phyloP scores from a whole-genome alignment of 768 basidiomycete genomes.

The Mycena indigotica region DNA sequence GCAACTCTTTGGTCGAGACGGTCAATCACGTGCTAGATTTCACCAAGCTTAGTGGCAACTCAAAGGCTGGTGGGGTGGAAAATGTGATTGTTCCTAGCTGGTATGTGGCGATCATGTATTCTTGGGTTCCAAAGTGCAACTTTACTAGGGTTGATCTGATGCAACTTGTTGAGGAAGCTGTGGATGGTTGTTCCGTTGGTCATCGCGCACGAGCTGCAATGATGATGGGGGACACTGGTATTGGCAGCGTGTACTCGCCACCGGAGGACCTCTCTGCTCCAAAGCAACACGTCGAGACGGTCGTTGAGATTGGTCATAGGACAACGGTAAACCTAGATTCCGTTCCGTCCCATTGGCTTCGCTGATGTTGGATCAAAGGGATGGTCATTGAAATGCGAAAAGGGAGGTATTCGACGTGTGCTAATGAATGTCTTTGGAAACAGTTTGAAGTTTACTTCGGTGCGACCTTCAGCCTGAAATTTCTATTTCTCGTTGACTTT shows the following conservation, averaged over 20 bases:
- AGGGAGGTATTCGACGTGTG: conserved; percentile 87
- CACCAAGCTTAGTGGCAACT: conserved; percentile 88
- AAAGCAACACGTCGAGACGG: conserved; percentile 74
- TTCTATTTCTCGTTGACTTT: background rate
- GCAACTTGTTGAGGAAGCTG: conserved; percentile 84
- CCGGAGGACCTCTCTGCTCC: conserved; percentile 58
- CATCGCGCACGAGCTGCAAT: conserved; percentile 77
- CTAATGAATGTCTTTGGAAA: conserved; percentile 96
- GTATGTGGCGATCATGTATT: conserved; percentile 40
- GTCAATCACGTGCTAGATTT: conserved; percentile 97
- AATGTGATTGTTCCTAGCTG: conserved; percentile 69
- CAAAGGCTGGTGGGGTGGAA: conserved; percentile 76
- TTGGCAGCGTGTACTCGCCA: conserved; percentile 91
- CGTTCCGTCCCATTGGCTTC: background rate
- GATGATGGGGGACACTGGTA: conserved; percentile 69
- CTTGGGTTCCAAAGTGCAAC: background rate
- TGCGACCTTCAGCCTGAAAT: conserved; percentile 35
- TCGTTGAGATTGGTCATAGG: conserved; percentile 81
- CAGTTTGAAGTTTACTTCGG: conserved; percentile 88
- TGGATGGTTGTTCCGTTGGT: conserved; percentile 95
- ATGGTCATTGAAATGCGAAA: conserved; percentile 87
- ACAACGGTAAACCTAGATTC: conserved; percentile 53
- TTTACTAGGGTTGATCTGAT: conserved; percentile 65
- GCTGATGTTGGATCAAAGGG: conserved; percentile 48
- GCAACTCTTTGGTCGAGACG: conserved; percentile 93